phyloP scores from a whole-genome alignment of 2,329 filamentous ascomycete species.

The Diplocarpon mali region DNA sequence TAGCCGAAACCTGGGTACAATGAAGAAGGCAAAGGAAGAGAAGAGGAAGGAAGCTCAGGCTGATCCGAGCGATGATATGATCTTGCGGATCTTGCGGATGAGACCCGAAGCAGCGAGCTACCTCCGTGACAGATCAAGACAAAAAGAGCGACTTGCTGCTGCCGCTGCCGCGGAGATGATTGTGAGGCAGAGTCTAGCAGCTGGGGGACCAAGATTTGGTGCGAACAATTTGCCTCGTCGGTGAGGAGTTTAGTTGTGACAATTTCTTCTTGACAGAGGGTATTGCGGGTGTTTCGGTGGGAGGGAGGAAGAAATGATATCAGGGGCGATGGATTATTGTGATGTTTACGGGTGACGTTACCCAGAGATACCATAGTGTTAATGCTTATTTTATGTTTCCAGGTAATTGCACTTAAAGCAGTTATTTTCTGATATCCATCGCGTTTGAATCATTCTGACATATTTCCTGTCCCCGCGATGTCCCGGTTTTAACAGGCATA shows the following conservation, averaged over 20 bases:
- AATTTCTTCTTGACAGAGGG: too few species aligned
- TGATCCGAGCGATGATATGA: constrained; percentile 97
- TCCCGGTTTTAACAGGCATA: too few species aligned
- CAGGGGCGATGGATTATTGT: constrained; percentile 1
- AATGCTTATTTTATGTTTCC: background rate
- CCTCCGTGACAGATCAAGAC: constrained; percentile 78
- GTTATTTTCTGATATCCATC: too few species aligned
- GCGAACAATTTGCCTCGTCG: constrained; percentile 27
- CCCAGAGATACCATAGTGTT: constrained; percentile 18
- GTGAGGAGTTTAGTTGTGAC: constrained; percentile 10
- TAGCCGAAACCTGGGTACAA: constrained; percentile 86
- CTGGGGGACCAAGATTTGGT: constrained; percentile 30
- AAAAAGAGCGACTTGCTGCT: constrained; percentile 87
- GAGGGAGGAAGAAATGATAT: background rate
- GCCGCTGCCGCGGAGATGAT: constrained; percentile 88
- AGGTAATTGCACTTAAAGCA: too few species aligned
- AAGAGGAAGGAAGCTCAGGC: constrained; percentile 92
- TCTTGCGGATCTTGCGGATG: constrained; percentile 89
- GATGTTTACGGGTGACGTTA: background rate
- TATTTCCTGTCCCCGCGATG: too few species aligned
- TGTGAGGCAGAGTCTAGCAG: constrained; percentile 77
- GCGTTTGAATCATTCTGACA: too few species aligned
- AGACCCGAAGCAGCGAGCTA: constrained; percentile 80
- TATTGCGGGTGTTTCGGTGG: background rate
- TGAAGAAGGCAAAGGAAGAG: constrained; percentile 91